Conservation (phyloP, 345 rosid species). For the Laguncularia racemosa region DNA sequence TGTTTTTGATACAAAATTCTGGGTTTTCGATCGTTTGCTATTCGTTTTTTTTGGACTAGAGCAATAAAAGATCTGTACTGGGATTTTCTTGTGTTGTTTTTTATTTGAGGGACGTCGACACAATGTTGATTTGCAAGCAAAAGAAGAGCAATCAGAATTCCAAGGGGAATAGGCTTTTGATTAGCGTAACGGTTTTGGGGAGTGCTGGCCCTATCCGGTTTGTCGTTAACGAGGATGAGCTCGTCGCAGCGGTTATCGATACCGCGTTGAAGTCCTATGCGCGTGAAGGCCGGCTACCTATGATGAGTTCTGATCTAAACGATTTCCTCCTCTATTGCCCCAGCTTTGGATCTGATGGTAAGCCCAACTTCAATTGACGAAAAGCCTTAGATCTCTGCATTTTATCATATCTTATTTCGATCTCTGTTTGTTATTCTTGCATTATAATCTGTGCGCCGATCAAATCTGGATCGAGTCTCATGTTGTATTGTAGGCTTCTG, state of each 20-base stretch:
- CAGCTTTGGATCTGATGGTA: slow-evolving; percentile 38
- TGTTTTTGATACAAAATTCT: too few species aligned
- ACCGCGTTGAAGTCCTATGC: slow-evolving; percentile 79
- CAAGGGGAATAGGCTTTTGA: slow-evolving; percentile 65
- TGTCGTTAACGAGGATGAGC: slow-evolving; percentile 69
- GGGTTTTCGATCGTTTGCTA: background rate
- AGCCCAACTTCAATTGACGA: background rate
- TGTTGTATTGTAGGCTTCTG: too few species aligned
- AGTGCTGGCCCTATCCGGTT: slow-evolving; percentile 97
- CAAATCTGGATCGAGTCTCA: too few species aligned
- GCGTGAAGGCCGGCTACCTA: slow-evolving; percentile 96
- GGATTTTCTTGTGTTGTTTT: background rate
- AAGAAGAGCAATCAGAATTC: slow-evolving; percentile 52
- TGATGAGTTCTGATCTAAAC: slow-evolving; percentile 72
- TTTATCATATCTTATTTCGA: background rate
- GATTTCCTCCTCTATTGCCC: slow-evolving; percentile 76
- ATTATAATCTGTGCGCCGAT: background rate
- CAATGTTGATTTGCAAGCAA: slow-evolving; percentile 79
- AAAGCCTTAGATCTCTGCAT: too few species aligned
- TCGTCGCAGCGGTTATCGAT: slow-evolving; percentile 70
- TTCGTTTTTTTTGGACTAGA: background rate
- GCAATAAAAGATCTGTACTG: background rate
- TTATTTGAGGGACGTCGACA: background rate
- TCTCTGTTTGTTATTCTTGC: background rate
- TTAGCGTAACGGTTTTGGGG: slow-evolving; percentile 78